Evolutionary conservation across 2,329 filamentous ascomycete species (phyloP), one percentile per base, ranked within the genome.

Genomic region (Fusarium brevicatenulatum): DNA sequence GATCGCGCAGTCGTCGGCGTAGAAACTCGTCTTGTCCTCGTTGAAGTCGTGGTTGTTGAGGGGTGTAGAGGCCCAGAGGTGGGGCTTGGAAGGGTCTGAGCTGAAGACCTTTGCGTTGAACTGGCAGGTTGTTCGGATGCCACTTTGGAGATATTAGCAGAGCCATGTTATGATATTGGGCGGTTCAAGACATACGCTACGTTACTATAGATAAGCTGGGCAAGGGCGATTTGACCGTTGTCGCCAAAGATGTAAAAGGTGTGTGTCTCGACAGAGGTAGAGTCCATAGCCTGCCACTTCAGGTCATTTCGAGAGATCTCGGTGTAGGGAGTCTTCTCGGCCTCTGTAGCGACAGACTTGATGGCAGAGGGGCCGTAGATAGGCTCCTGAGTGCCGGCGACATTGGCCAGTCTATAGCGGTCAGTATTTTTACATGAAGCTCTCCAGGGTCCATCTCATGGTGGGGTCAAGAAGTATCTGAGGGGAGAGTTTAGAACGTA

Each of bases 141-240:
- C 95, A 77, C 95, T 97, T 80, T 74, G 9, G 60, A 71, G 72
- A 15, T 46, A 54, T 77, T 59, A 77, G 76, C 50, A 53, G 23
- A 8, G 11, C 19, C 39, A 3, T 28, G 16, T 53, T 7, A 34
- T 32, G 32, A 13, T 32, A 66, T 68, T 75, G 34, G 4, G 16
- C 36, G 16, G 11, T 11, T 16, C 56, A 10, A 15, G 44, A 68
- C 92, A 83, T 91, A 98, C 95, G 90, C 92, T 81, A 99, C 93
- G 84, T 97, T 98, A 86, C 93, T 98, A 87, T 98, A 97, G 82
- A 99, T 97, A 83, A 98, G 89, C 87, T 99, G 96, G 68, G 90
- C 90, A 83, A 97, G 89, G 59, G 89, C 93, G 73, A 95, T 83
- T 72, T 91, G 88, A 56, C 96, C 96, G 68, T 86, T 90, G 71